Percentiles rank a stretch among this genome's conserved stretches.
These are phyloP conservation scores for Turnera subulata DNA, from an alignment of 345 rosid genomes.

Conservation along the genomic window DNA sequence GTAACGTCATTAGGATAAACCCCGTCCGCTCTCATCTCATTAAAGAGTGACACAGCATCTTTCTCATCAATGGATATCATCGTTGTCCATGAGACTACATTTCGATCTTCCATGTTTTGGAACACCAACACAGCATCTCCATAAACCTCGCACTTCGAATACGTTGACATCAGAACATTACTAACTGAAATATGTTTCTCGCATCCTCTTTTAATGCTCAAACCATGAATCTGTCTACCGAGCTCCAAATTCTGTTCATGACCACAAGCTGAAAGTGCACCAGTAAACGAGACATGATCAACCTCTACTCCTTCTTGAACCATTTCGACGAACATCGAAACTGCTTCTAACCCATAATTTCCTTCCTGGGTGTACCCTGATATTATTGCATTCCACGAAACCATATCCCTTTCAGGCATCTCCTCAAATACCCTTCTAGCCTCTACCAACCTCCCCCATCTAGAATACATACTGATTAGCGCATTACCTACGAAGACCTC, in stretches of 20 bases:
- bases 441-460: conserved; percentile 45
- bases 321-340: conserved; percentile 53
- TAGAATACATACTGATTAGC: conserved; percentile 62
- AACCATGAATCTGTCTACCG: conserved; percentile 76
- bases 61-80: conserved; percentile 56
- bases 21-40: conserved; percentile 59
- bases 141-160: conserved; percentile 53
- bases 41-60: conserved; percentile 52
- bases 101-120: conserved; percentile 47
- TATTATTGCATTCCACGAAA: conserved; percentile 84
- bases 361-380: conserved; percentile 79
- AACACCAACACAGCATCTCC: conserved; percentile 59
- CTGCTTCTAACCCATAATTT: conserved; percentile 49
- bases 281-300: conserved; percentile 81
- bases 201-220: conserved; percentile 61
- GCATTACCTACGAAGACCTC: conserved; percentile 79
- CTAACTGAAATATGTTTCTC: conserved; percentile 55
- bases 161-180: conserved; percentile 70
- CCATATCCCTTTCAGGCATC: conserved; percentile 57
- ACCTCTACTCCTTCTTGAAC: conserved; percentile 52
- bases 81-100: conserved; percentile 88
- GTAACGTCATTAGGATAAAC: conserved; percentile 81
- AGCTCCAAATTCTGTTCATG: conserved; percentile 52
- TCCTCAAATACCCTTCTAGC: conserved; percentile 66
- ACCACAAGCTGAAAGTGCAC: conserved; percentile 74